These are phyloP conservation scores for Paspalum vaginatum DNA, from an alignment of 176 grass and related monocot species.

Conservation along the genomic window DNA sequence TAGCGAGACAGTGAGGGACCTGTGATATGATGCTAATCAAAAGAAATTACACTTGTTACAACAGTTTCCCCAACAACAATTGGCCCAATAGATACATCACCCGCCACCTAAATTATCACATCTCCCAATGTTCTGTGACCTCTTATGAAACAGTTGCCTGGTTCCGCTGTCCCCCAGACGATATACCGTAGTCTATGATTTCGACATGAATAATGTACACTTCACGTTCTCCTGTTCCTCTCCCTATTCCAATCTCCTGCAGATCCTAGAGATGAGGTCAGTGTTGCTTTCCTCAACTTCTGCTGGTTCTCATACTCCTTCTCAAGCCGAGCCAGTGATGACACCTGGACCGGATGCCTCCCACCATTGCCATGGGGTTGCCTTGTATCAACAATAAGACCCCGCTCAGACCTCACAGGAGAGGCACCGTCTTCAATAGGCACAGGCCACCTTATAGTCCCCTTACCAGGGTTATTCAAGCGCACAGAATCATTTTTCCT, in stretches of 20 bases:
- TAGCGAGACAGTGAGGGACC: conserved; percentile 12
- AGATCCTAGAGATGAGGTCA: conserved; percentile 65
- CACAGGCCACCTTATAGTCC: conserved; percentile 65
- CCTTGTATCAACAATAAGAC: conserved; percentile 38
- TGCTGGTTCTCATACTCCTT: conserved; percentile 84
- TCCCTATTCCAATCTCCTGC: conserved; percentile 82
- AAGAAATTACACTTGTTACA: conserved; percentile 57
- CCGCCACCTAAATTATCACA: conserved; percentile 52
- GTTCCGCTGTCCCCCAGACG: conserved; percentile 46
- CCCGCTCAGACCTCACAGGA: conserved; percentile 53
- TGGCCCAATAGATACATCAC: conserved; percentile 61
- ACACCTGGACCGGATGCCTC: conserved; percentile 52
- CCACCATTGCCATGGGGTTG: conserved; percentile 57
- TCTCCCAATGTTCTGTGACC: conserved; percentile 48
- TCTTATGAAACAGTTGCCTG: conserved; percentile 76
- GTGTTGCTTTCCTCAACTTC: conserved; percentile 88
- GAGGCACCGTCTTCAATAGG: conserved; percentile 54
- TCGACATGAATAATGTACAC: conserved; percentile 66
- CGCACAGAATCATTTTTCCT: conserved; percentile 62
- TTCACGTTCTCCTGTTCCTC: conserved; percentile 84
- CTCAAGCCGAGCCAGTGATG: conserved; percentile 56
- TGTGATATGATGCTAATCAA: conserved; percentile 44
- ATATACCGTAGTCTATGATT: conserved; percentile 49
- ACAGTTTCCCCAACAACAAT: conserved; percentile 50
- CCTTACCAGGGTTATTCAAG: conserved; percentile 64